Evolutionary conservation across 305 asterid species (phyloP).

Genomic region (Plantago rigida): DNA sequence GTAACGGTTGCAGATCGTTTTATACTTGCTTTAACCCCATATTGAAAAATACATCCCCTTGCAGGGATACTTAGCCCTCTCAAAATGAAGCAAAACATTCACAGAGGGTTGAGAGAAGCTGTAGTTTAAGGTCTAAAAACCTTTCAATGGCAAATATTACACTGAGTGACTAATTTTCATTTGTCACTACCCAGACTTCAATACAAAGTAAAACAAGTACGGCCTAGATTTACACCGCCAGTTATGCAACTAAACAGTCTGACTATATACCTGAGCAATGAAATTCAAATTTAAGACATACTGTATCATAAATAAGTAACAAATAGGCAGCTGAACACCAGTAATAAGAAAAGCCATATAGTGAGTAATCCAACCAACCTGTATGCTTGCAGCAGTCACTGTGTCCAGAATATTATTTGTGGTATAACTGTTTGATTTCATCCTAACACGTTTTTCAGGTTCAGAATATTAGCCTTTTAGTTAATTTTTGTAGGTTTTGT

Average conservation of each 20-base stretch:
- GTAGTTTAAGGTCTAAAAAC: neutral
- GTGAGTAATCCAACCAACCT: slow-evolving; percentile 40
- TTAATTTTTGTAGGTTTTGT: no score
- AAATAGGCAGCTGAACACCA: slow-evolving; percentile 1
- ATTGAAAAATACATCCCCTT: no score
- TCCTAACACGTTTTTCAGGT: slow-evolving; percentile 56
- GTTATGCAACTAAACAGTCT: no score
- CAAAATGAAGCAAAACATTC: neutral
- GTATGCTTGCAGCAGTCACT: slow-evolving; percentile 84
- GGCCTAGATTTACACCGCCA: no score
- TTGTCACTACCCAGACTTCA: no score
- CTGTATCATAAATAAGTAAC: slow-evolving; percentile 3
- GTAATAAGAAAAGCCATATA: neutral
- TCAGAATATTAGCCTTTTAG: no score
- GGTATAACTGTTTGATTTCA: slow-evolving; percentile 75
- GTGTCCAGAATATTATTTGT: slow-evolving; percentile 68
- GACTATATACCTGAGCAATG: neutral
- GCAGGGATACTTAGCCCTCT: neutral
- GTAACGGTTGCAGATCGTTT: no score
- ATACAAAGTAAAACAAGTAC: neutral
- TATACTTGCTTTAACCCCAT: no score
- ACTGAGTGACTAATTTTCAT: no score
- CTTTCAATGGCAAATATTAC: no score
- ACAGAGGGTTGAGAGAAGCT: neutral
- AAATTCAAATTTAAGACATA: neutral